Evolutionary conservation across 352 stramenopile species (phyloP).

Genomic region (Blastocystis sp.): DNA sequence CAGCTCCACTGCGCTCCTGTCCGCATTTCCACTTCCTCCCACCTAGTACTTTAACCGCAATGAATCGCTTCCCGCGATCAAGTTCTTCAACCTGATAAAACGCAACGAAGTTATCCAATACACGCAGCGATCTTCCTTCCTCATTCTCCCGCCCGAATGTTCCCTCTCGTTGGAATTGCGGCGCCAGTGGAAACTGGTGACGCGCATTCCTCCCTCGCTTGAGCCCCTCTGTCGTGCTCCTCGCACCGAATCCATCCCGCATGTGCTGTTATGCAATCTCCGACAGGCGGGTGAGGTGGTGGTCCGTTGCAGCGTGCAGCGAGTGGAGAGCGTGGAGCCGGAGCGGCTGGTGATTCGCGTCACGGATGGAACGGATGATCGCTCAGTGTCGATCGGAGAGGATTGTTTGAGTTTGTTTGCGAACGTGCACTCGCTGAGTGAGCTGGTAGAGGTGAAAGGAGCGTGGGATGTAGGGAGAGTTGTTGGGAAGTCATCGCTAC

Average conservation of each 20-base stretch:
- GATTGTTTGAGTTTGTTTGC: neutral
- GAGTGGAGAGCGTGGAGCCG: neutral
- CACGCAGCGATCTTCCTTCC: slow-evolving; percentile 11
- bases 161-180: neutral
- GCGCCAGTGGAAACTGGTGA: neutral
- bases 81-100: slow-evolving; percentile 24
- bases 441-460: neutral
- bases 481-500: neutral
- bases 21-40: neutral
- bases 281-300: neutral
- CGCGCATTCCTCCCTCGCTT: neutral
- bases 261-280: neutral
- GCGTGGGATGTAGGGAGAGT: neutral
- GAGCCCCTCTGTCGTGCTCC: neutral
- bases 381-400: neutral
- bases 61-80: neutral
- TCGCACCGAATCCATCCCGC: neutral
- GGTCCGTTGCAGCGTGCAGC: neutral
- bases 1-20: neutral
- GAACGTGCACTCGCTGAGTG: neutral
- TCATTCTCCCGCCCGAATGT: neutral
- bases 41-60: neutral
- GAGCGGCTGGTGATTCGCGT: neutral
- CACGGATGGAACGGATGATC: slow-evolving; percentile 16
- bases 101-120: neutral